Percentiles rank a stretch among this genome's conserved stretches.
Evolutionary conservation across 805 yeast species (phyloP).

Genomic region (Ogataea trehalophila): DNA sequence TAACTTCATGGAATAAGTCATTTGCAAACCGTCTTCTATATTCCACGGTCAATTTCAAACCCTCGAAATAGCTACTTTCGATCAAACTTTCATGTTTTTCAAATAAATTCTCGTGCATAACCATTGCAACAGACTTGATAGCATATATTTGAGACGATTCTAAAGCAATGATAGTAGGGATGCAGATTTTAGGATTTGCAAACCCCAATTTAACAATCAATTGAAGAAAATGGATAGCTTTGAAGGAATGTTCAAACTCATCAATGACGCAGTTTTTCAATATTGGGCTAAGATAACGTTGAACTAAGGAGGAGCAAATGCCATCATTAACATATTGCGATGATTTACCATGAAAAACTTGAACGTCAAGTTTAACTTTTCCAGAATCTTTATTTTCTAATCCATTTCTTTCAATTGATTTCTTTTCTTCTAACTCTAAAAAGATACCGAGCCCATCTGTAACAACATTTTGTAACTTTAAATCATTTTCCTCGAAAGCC

Average conservation of each 20-base stretch:
- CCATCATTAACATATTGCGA: conserved; percentile 55
- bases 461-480: conserved; percentile 45
- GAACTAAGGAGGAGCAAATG: conserved; percentile 67
- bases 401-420: conserved; percentile 38
- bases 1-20: conserved; percentile 26
- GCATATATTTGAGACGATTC: conserved; percentile 45
- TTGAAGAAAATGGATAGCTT: conserved; percentile 52
- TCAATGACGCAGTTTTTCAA: conserved; percentile 45
- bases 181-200: conserved; percentile 67
- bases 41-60: conserved; percentile 48
- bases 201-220: conserved; percentile 59
- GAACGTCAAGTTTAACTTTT: conserved; percentile 36
- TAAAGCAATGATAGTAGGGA: conserved; percentile 67
- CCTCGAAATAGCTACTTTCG: conserved; percentile 60
- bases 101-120: conserved; percentile 50
- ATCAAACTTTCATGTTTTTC: conserved; percentile 69
- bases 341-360: conserved; percentile 52
- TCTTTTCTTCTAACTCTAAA: conserved; percentile 50
- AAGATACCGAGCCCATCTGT: conserved; percentile 56
- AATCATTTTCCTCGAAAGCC: conserved; percentile 37
- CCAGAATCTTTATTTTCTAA: conserved; percentile 34
- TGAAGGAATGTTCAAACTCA: conserved; percentile 39
- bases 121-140: conserved; percentile 44
- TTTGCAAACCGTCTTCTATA: conserved; percentile 33
- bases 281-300: conserved; percentile 49